Evolutionary conservation across 2,329 filamentous ascomycete genomes (phyloP).

Genomic region (Cercospora sp.): DNA sequence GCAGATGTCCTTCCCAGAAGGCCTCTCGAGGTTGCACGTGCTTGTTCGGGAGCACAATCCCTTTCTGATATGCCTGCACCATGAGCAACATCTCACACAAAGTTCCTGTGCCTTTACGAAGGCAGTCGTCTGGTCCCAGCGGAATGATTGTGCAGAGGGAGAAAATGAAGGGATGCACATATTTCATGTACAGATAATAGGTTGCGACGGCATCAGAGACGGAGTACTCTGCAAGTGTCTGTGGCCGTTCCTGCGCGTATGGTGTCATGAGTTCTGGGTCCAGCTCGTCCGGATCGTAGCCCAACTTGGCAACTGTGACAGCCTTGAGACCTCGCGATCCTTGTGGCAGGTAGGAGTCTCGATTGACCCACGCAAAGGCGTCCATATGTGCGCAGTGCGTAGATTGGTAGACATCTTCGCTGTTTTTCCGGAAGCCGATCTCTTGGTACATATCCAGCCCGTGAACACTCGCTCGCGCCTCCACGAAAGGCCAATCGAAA

Average conservation of each 20-base stretch:
- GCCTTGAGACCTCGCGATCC: constrained; percentile 96
- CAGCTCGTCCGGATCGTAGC: constrained; percentile 96
- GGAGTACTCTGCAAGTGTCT: constrained; percentile 94
- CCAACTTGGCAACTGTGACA: constrained; percentile 95
- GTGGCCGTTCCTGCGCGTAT: constrained; percentile 80
- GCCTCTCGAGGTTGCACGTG: constrained; percentile 86
- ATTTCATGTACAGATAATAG: constrained; percentile 99
- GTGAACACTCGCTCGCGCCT: constrained; percentile 85
- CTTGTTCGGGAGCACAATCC: constrained; percentile 94
- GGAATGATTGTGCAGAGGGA: constrained; percentile 96
- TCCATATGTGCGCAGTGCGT: constrained; percentile 98
- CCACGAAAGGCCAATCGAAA: constrained; percentile 99
- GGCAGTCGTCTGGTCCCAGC: constrained; percentile 84
- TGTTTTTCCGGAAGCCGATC: constrained; percentile 94
- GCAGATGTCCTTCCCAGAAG: constrained; percentile 93
- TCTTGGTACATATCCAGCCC: constrained; percentile 99
- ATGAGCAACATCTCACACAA: constrained; percentile 99
- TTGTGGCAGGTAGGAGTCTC: constrained; percentile 96
- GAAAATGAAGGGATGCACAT: constrained; percentile 99
- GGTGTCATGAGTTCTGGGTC: constrained; percentile 97
- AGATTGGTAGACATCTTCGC: constrained; percentile 93
- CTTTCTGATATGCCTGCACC: constrained; percentile 93
- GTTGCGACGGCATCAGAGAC: constrained; percentile 98
- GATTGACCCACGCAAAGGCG: constrained; percentile 97
- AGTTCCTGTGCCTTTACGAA: constrained; percentile 95